Base-by-base conservation (phyloP, 225 moss, liverwort and hornwort genomes). In the Physcomitrium patens region DNA sequence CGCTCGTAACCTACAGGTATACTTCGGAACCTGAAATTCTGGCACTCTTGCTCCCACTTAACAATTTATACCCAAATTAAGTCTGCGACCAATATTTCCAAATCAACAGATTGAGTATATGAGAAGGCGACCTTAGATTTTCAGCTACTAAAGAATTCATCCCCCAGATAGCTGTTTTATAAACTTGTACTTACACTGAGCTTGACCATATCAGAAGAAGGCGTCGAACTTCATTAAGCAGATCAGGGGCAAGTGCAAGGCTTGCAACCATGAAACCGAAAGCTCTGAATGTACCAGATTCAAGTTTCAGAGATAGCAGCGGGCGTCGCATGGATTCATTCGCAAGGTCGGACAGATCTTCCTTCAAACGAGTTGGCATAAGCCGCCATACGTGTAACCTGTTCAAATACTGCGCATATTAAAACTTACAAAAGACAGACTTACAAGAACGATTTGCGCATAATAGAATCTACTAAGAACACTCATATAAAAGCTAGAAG, bases 351-450 rank as follows among this genome's bases (percentile, higher is more conserved):
- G 93, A 91, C 51, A 93, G 67, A 42, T 93, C 91, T 74, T 62
- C 65, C 84, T 89, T 93, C 62, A 93, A 75, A 70, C 75, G 76
- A 60, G 75, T 76, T 45, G 93, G 93, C 24, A 80, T 80, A 46
- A 93, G 83, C 44, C 89, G 89, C 93, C 93, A 93, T 51, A 85
- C 74, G 22, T 77, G 89, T 77, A 93, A 79, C 75, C 90, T 93
- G 86, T 66, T 76, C 63, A 68, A 66, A 59, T 23, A 67, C 67
- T 72, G 37, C 10, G 63, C 45, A 73, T 17, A 24, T 77, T 55
- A 81, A 66, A 76, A 60, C 37, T 24, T 64, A 56, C n/a, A 18
- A 19, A 52, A 20, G 63, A 44, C 55, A 70, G 31, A 47, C 46
- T 70, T 70, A 43, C 43, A 12, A 11, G 11, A 49, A 49, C 13